Conservation (phyloP, 2,329 filamentous ascomycete genomes). For the Bipolaris sorokiniana region DNA sequence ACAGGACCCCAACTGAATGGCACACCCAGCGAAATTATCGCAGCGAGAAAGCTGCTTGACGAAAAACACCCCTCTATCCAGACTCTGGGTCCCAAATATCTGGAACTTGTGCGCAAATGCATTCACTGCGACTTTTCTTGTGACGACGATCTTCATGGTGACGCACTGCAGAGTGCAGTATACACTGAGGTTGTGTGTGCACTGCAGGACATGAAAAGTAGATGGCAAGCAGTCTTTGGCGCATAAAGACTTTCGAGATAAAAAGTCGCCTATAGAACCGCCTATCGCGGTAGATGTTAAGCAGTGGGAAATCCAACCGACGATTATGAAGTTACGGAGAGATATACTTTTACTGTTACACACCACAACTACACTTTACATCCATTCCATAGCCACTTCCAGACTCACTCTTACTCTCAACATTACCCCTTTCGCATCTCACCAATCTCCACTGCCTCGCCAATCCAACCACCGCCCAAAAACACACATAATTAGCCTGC, state of each 20-base stretch:
- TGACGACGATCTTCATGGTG: background rate
- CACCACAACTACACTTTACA: background rate
- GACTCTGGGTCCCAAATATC: background rate
- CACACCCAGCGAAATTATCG: background rate
- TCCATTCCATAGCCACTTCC: background rate
- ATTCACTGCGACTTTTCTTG: constrained; percentile 2
- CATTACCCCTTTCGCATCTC: background rate
- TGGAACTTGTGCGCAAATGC: background rate
- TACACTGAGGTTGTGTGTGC: constrained; percentile 5
- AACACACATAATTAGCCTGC: background rate
- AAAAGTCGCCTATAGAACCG: no score
- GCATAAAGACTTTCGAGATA: background rate
- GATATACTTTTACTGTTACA: no score
- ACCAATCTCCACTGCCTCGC: background rate
- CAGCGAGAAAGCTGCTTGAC: background rate
- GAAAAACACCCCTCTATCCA: background rate
- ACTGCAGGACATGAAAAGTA: background rate
- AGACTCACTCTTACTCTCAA: background rate
- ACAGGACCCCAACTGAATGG: background rate
- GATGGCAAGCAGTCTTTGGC: background rate
- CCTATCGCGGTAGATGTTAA: no score
- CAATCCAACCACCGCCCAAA: background rate
- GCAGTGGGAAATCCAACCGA: no score
- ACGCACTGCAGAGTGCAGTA: background rate
- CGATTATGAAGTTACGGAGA: no score